These are phyloP conservation scores for Fusarium palustre DNA, from an alignment of 2,329 filamentous ascomycete species.

Conservation along the genomic window DNA sequence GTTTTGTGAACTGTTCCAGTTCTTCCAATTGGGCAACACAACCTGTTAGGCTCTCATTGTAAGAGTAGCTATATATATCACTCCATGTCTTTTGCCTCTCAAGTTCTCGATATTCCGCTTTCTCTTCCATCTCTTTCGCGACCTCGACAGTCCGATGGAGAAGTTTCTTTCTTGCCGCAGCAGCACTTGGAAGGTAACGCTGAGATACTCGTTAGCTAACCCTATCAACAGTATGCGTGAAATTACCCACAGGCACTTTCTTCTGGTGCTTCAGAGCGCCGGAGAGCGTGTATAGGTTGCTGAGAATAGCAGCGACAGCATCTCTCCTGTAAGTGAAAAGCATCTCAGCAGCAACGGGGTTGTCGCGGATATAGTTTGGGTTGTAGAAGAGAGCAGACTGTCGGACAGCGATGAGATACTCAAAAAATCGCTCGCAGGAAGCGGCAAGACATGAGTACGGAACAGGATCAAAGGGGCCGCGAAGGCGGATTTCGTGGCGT, in stretches of 20 bases:
- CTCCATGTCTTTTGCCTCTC: constrained; percentile 61
- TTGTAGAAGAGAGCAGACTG: constrained; percentile 70
- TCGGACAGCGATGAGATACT: constrained; percentile 67
- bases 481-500: constrained; percentile 68
- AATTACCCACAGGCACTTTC: constrained; percentile 59
- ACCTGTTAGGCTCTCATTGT: constrained; percentile 64
- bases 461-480: constrained; percentile 66
- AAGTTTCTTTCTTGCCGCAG: constrained; percentile 63
- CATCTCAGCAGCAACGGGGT: constrained; percentile 60
- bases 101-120: constrained; percentile 40
- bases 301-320: constrained; percentile 67
- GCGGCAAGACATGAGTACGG: constrained; percentile 68
- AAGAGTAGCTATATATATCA: constrained; percentile 68
- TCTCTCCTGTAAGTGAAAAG: constrained; percentile 66
- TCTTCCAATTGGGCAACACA: constrained; percentile 67
- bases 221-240: background rate
- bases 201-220: constrained; percentile 36
- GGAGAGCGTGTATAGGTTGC: constrained; percentile 69
- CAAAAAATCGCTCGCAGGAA: constrained; percentile 68
- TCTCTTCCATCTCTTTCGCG: constrained; percentile 52
- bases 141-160: constrained; percentile 63
- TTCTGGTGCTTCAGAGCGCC: constrained; percentile 64
- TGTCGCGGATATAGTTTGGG: constrained; percentile 63
- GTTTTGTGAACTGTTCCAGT: constrained; percentile 67
- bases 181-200: constrained; percentile 68